These are phyloP conservation scores for Citropsis articulata DNA, from an alignment of 345 rosid genomes.

Conservation along the genomic window DNA sequence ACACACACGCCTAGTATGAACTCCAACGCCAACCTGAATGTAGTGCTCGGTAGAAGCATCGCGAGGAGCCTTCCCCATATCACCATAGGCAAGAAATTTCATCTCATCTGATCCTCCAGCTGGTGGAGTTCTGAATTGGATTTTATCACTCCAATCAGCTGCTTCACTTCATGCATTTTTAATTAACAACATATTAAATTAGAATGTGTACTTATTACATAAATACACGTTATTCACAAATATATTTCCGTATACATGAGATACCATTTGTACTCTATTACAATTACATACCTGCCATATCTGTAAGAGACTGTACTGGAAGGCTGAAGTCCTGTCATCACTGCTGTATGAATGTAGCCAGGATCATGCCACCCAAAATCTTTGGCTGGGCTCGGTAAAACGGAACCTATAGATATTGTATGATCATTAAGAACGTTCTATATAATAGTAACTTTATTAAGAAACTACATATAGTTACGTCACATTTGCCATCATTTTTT, in stretches of 20 bases:
- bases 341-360: constrained; percentile 63
- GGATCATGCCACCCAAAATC: constrained; percentile 88
- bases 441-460: too few relatives aligned
- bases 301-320: constrained; percentile 41
- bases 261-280: too few relatives aligned
- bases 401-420: constrained; percentile 20
- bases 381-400: constrained; percentile 54
- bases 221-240: too few relatives aligned
- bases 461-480: neutral
- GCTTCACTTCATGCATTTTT: constrained; percentile 35
- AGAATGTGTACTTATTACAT: too few relatives aligned
- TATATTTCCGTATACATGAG: too few relatives aligned
- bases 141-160: constrained; percentile 57
- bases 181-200: neutral
- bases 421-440: neutral
- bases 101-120: constrained; percentile 52
- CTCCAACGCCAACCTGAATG: constrained; percentile 40
- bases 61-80: constrained; percentile 75
- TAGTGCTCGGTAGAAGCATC: constrained; percentile 65
- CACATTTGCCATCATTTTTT: neutral
- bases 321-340: constrained; percentile 56
- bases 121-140: constrained; percentile 51
- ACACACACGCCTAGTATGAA: neutral
- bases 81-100: constrained; percentile 58
- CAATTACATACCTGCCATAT: constrained; percentile 56